A percentile compares a stretch with the other conserved stretches of the same genome.
These are phyloP conservation scores for Naganishia sp. DNA, from an alignment of 1,284 basidiomycete species.

Conservation along the genomic window DNA sequence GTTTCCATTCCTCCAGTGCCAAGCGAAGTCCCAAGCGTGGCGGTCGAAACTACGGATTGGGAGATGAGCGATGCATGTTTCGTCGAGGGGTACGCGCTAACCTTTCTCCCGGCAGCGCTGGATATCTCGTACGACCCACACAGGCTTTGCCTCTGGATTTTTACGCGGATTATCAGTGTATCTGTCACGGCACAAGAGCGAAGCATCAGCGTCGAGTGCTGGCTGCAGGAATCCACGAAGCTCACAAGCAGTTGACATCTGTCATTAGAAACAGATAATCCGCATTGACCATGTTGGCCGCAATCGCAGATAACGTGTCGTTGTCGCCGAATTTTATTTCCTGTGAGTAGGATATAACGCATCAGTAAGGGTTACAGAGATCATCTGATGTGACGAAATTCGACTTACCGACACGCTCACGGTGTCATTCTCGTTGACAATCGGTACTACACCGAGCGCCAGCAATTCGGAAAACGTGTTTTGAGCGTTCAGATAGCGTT, in stretches of 20 bases:
- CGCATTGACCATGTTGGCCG: conserved; percentile 93
- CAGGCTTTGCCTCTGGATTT: conserved; percentile 76
- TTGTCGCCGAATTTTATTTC: conserved; percentile 99
- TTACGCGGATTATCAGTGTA: conserved; percentile 94
- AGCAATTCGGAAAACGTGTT: conserved; percentile 88
- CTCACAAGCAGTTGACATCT: conserved; percentile 83
- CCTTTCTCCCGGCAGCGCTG: conserved; percentile 78
- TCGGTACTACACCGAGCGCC: conserved; percentile 85
- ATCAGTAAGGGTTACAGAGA: not conserved
- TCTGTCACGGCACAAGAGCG: conserved; percentile 31
- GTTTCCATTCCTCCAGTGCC: conserved; percentile 99
- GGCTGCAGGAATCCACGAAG: not conserved
- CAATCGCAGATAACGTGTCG: conserved; percentile 95
- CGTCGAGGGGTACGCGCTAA: conserved; percentile 46
- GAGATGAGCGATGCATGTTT: not conserved
- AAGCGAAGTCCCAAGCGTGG: conserved; percentile 85
- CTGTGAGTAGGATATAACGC: conserved; percentile 53
- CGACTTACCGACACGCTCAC: conserved; percentile 83
- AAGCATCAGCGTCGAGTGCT: not conserved
- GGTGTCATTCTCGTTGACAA: conserved; percentile 96
- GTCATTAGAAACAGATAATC: conserved; percentile 96
- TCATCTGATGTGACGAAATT: not conserved
- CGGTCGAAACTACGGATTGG: conserved; percentile 71
- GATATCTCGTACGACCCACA: conserved; percentile 81
- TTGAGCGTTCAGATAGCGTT: conserved; percentile 88